Evolutionary conservation across 345 rosid species (phyloP).

Genomic region (Gossypium herbaceum): DNA sequence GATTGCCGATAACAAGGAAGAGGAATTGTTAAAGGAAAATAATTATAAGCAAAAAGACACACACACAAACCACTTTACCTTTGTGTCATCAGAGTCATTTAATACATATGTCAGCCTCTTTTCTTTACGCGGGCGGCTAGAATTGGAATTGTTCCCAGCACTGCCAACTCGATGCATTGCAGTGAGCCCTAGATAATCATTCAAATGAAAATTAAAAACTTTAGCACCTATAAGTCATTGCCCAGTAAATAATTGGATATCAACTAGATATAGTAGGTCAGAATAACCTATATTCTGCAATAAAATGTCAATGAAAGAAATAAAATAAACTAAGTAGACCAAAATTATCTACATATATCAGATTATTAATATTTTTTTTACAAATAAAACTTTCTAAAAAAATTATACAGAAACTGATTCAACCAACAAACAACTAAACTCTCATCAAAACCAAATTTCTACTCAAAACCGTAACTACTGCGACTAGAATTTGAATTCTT

Average conservation of each 20-base stretch:
- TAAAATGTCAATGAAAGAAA: not conserved
- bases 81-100: constrained; percentile 64
- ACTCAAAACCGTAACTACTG: not conserved
- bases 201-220: not conserved
- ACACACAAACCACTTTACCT: constrained; percentile 44
- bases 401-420: not conserved
- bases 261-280: not conserved
- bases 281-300: not conserved
- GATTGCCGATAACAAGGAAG: not conserved
- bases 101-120: constrained; percentile 91
- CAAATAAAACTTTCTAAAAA: not conserved
- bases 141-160: constrained; percentile 83
- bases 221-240: not conserved
- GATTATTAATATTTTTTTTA: no score
- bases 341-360: not conserved
- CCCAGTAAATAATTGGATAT: not conserved
- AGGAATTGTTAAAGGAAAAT: not conserved
- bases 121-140: constrained; percentile 92
- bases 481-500: not conserved
- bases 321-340: not conserved
- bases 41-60: not conserved
- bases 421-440: not conserved
- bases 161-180: constrained; percentile 99
- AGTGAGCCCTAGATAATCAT: constrained; percentile 31
- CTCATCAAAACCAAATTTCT: not conserved